These are phyloP conservation scores for Blastomyces silverae DNA, from an alignment of 2,329 filamentous ascomycete genomes.

Conservation along the genomic window DNA sequence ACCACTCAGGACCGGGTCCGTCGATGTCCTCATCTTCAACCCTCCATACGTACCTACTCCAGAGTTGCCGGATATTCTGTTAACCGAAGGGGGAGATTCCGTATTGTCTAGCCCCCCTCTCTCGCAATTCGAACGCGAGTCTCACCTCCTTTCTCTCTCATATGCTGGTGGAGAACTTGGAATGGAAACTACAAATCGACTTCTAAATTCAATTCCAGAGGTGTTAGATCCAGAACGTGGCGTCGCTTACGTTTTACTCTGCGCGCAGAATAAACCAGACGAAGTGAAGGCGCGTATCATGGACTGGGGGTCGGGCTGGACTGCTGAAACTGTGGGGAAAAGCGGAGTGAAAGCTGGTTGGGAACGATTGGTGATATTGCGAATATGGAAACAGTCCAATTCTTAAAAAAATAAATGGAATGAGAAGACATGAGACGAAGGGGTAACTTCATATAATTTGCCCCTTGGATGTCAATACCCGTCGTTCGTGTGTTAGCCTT, in stretches of 20 bases:
- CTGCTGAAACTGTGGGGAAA: constrained; percentile 65
- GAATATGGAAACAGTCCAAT: constrained; percentile 60
- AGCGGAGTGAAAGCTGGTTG: constrained; percentile 87
- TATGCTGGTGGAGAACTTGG: constrained; percentile 86
- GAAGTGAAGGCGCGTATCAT: constrained; percentile 60
- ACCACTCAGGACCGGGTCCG: constrained; percentile 50
- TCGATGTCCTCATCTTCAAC: constrained; percentile 92
- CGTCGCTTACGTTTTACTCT: constrained; percentile 83
- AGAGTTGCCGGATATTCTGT: constrained; percentile 55
- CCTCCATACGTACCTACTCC: constrained; percentile 92
- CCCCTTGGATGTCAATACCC: neutral
- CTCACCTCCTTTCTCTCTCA: constrained; percentile 72
- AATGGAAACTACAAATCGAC: constrained; percentile 83
- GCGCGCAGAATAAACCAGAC: constrained; percentile 80
- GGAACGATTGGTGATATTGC: constrained; percentile 86
- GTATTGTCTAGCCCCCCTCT: constrained; percentile 17
- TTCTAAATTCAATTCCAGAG: constrained; percentile 62
- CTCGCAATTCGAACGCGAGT: constrained; percentile 66
- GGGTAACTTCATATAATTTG: neutral
- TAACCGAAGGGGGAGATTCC: constrained; percentile 25
- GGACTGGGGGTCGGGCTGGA: constrained; percentile 59
- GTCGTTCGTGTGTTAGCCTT: neutral
- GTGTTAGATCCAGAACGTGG: constrained; percentile 59
- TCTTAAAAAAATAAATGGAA: constrained; percentile 4
- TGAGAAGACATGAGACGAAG: neutral